Conservation (phyloP, 768 basidiomycete genomes). For the Mrakia frigida region DNA sequence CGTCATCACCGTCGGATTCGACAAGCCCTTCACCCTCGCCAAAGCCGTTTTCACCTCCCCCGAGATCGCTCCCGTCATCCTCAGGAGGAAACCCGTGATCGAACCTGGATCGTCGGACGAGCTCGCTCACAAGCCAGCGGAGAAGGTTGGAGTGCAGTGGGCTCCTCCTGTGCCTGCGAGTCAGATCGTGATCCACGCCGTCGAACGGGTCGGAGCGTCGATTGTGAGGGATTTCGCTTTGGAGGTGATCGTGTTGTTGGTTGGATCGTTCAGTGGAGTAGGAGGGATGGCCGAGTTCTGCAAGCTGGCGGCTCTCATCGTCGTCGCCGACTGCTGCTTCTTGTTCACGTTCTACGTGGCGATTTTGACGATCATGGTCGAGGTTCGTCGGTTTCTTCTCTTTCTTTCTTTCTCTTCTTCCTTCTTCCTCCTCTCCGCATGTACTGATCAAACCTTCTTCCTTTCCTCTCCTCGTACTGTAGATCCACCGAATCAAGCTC, state of each 20-base stretch:
- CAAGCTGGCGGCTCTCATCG: conserved; percentile 81
- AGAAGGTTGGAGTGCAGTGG: conserved; percentile 42
- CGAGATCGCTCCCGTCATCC: conserved; percentile 44
- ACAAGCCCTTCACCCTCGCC: conserved; percentile 90
- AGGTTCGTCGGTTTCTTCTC: conserved; percentile 51
- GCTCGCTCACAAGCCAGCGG: conserved; percentile 38
- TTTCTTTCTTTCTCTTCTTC: not conserved
- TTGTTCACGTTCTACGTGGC: conserved; percentile 86
- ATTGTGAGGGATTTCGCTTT: conserved; percentile 90
- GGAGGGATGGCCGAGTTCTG: conserved; percentile 90
- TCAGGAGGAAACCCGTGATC: conserved; percentile 31
- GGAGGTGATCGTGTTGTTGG: conserved; percentile 79
- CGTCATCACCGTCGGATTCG: conserved; percentile 95
- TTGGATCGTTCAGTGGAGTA: conserved; percentile 81
- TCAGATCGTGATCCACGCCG: conserved; percentile 76
- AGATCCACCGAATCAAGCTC: conserved; percentile 51
- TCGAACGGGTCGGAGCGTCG: conserved; percentile 68
- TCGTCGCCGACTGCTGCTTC: conserved; percentile 79
- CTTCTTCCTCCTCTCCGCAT: not conserved
- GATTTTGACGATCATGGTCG: conserved; percentile 90
- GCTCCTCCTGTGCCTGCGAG: conserved; percentile 59
- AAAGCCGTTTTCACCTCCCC: conserved; percentile 83
- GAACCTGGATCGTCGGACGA: conserved; percentile 34
- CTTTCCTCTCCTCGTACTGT: not conserved
- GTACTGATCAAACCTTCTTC: not conserved